Conservation (phyloP, 2,329 filamentous ascomycete genomes). For the Pseudocercospora musae region DNA sequence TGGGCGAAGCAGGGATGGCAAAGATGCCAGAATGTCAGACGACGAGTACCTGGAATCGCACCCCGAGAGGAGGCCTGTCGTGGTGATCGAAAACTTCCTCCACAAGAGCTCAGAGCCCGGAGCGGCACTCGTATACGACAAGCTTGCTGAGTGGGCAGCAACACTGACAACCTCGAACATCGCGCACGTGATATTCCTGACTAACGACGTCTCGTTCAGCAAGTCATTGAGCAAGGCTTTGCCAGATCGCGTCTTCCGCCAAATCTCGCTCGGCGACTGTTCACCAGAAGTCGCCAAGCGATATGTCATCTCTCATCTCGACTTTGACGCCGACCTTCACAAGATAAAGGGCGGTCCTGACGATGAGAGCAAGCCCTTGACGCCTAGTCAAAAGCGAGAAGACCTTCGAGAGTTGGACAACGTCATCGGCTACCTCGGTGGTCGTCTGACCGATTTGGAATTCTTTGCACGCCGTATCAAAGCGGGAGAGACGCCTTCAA, state of each 20-base stretch:
- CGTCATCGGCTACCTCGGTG: slow-evolving; percentile 78
- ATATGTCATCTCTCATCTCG: slow-evolving; percentile 81
- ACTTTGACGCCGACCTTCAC: slow-evolving; percentile 43
- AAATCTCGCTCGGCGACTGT: slow-evolving; percentile 81
- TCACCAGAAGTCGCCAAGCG: slow-evolving; percentile 79
- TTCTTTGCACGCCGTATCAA: slow-evolving; percentile 88
- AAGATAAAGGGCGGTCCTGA: slow-evolving; percentile 36
- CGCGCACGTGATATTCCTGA: slow-evolving; percentile 92
- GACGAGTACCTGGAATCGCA: slow-evolving; percentile 90
- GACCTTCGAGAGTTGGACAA: slow-evolving; percentile 72
- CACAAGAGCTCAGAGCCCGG: slow-evolving; percentile 60
- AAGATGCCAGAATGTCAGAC: slow-evolving; percentile 68
- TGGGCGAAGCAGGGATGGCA: slow-evolving; percentile 66
- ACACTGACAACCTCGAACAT: slow-evolving; percentile 79
- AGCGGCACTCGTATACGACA: slow-evolving; percentile 49
- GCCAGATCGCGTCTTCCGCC: slow-evolving; percentile 85
- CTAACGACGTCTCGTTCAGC: slow-evolving; percentile 80
- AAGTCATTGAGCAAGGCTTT: slow-evolving; percentile 84
- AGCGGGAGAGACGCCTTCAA: slow-evolving; percentile 75
- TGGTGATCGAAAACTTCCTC: slow-evolving; percentile 89
- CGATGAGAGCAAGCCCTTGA: slow-evolving; percentile 41
- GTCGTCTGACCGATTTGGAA: slow-evolving; percentile 91
- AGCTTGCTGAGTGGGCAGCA: slow-evolving; percentile 78
- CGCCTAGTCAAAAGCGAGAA: slow-evolving; percentile 46
- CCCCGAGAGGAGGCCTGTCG: slow-evolving; percentile 75